Conservation (phyloP, 2,329 filamentous ascomycete species). For the Aspergillus versicolor region DNA sequence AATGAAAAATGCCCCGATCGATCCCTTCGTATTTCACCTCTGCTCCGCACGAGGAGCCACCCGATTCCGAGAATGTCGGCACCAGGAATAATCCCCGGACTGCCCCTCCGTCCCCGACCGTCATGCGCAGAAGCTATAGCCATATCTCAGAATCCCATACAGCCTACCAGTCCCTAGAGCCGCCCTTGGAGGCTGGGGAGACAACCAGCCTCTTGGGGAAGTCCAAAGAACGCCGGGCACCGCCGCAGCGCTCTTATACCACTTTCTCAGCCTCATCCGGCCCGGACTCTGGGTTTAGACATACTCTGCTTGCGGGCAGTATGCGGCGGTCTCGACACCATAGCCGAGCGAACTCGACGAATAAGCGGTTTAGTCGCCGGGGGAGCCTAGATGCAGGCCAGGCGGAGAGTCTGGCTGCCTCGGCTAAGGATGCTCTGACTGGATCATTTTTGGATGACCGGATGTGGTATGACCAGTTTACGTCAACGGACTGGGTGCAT, state of each 20-base stretch:
- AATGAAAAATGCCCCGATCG: conserved; percentile 31
- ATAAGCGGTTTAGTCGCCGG: conserved; percentile 51
- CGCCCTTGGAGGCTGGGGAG: conserved; percentile 32
- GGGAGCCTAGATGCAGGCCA: conserved; percentile 56
- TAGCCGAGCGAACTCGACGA: conserved; percentile 52
- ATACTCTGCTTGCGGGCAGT: conserved; percentile 35
- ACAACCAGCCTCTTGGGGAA: conserved; percentile 36
- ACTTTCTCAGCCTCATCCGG: conserved; percentile 34
- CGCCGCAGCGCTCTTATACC: conserved; percentile 37
- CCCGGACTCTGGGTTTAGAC: conserved; percentile 33
- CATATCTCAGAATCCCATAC: conserved; percentile 33
- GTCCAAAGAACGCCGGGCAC: conserved; percentile 16
- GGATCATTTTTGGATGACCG: conserved; percentile 74
- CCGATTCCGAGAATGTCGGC: conserved; percentile 6
- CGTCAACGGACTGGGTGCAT: conserved; percentile 96
- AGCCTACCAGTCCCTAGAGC: conserved; percentile 32
- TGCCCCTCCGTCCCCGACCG: conserved; percentile 38
- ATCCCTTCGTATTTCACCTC: conserved; percentile 25
- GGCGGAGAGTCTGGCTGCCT: conserved; percentile 21
- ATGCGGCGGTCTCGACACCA: conserved; percentile 44
- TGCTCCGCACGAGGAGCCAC: conserved; percentile 18
- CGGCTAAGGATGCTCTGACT: conserved; percentile 55
- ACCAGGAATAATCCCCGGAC: conserved; percentile 24
- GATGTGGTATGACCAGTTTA: conserved; percentile 98
- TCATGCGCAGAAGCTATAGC: conserved; percentile 30